Percentiles rank a stretch among this genome's conserved stretches.
phyloP scores from a whole-genome alignment of 208 protist genomes.

The Acanthamoeba polyphaga region DNA sequence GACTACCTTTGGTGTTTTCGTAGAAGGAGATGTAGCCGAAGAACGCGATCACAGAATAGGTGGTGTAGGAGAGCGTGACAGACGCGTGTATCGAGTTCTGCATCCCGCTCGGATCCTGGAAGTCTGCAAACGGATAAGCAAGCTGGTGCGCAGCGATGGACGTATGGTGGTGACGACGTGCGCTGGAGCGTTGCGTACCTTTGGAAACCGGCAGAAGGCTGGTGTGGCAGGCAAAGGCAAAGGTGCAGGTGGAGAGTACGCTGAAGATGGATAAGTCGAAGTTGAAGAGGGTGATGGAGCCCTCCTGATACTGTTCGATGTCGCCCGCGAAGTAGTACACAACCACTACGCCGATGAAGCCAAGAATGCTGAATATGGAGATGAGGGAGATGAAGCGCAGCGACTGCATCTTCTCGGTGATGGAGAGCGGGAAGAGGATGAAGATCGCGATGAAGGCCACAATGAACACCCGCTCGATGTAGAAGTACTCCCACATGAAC shows the following conservation, averaged over 20 bases:
- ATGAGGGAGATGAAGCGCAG: constrained; percentile 32
- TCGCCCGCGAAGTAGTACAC: constrained; percentile 28
- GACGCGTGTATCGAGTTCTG: constrained; percentile 8
- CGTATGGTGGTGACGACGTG: background rate
- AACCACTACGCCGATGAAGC: constrained; percentile 23
- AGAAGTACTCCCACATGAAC: constrained; percentile 39
- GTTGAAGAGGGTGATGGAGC: constrained; percentile 20
- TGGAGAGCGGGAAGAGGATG: constrained; percentile 38
- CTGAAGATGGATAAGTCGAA: constrained; percentile 29
- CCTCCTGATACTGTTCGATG: constrained; percentile 10
- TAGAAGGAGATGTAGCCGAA: constrained; percentile 28
- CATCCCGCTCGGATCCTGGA: constrained; percentile 5
- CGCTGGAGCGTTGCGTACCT: background rate
- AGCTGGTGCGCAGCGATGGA: too few relatives aligned
- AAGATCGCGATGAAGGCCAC: constrained; percentile 35
- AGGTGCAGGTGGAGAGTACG: constrained; percentile 28
- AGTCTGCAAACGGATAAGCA: background rate
- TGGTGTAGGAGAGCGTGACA: constrained; percentile 11
- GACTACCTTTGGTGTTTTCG: constrained; percentile 22
- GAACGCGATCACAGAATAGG: constrained; percentile 26
- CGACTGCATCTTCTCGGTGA: constrained; percentile 45
- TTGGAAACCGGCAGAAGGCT: constrained; percentile 19
- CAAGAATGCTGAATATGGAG: constrained; percentile 10
- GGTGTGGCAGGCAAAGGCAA: constrained; percentile 25
- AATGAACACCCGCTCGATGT: constrained; percentile 21